Evolutionary conservation across 805 yeast species (phyloP).

Genomic region (Pichia manshurica): DNA sequence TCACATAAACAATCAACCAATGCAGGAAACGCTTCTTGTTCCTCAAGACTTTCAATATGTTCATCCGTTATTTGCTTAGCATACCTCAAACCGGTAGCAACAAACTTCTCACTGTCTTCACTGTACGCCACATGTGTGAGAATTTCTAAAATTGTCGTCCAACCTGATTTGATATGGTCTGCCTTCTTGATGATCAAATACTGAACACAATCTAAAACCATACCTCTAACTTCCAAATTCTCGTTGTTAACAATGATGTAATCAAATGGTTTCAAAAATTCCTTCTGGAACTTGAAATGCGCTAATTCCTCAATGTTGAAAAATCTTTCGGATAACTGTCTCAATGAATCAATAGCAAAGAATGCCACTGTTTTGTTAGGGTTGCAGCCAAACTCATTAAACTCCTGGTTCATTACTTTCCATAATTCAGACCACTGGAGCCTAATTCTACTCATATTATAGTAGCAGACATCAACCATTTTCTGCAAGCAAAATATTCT

Average conservation of each 20-base stretch:
- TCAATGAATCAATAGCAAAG: slow-evolving; percentile 88
- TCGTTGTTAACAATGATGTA: slow-evolving; percentile 65
- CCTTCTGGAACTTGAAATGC: slow-evolving; percentile 92
- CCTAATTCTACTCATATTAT: slow-evolving; percentile 93
- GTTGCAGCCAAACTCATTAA: slow-evolving; percentile 80
- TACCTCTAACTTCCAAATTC: slow-evolving; percentile 68
- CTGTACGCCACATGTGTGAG: slow-evolving; percentile 63
- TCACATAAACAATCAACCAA: slow-evolving; percentile 72
- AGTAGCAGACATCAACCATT: slow-evolving; percentile 95
- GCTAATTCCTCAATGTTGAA: slow-evolving; percentile 90
- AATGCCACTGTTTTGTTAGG: slow-evolving; percentile 69
- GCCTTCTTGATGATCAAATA: slow-evolving; percentile 80
- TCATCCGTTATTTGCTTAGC: slow-evolving; percentile 56
- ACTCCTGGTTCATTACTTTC: slow-evolving; percentile 88
- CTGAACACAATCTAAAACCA: slow-evolving; percentile 84
- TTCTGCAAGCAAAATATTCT: slow-evolving; percentile 90
- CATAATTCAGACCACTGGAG: slow-evolving; percentile 95
- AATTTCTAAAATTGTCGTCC: slow-evolving; percentile 83
- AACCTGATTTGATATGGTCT: slow-evolving; percentile 77
- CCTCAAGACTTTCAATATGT: slow-evolving; percentile 55
- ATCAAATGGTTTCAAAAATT: slow-evolving; percentile 86
- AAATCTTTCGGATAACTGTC: slow-evolving; percentile 89
- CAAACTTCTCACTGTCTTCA: slow-evolving; percentile 52
- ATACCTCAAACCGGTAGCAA: slow-evolving; percentile 57
- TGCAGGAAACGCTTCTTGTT: slow-evolving; percentile 63